Evolutionary conservation across 441 rosid species (phyloP).

Genomic region (Theobroma grandiflorum): DNA sequence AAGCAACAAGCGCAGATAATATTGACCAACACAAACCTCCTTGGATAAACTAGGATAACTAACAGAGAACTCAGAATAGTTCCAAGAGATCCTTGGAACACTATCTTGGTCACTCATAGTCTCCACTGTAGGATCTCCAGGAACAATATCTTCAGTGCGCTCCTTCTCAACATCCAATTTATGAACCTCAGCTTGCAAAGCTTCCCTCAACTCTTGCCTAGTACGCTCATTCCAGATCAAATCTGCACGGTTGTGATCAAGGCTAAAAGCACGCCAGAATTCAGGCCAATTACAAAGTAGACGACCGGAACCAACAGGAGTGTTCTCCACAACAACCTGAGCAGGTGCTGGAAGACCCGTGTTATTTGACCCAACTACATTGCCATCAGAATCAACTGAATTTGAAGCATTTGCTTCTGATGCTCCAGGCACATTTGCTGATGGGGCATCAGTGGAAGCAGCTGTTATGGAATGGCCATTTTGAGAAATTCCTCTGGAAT

Average conservation of each 20-base stretch:
- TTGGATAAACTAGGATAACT: slow-evolving; percentile 95
- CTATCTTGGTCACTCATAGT: slow-evolving; percentile 72
- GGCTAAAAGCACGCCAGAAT: slow-evolving; percentile 99
- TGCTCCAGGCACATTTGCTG: slow-evolving; percentile 49
- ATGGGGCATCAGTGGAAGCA: slow-evolving; percentile 51
- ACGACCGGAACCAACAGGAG: slow-evolving; percentile 98
- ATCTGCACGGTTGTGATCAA: slow-evolving; percentile 99
- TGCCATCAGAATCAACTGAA: slow-evolving; percentile 57
- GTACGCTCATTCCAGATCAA: slow-evolving; percentile 99
- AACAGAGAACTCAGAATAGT: slow-evolving; percentile 94
- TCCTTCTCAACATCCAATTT: slow-evolving; percentile 97
- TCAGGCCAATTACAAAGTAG: slow-evolving; percentile 96
- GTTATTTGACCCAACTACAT: slow-evolving; percentile 52
- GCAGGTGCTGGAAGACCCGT: slow-evolving; percentile 94
- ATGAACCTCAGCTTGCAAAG: slow-evolving; percentile 98
- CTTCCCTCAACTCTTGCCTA: slow-evolving; percentile 97
- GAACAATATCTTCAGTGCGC: slow-evolving; percentile 96
- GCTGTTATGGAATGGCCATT: slow-evolving; percentile 52
- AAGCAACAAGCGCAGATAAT: slow-evolving; percentile 96
- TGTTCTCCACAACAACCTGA: slow-evolving; percentile 95
- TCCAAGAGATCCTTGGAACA: slow-evolving; percentile 96
- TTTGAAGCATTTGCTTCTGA: slow-evolving; percentile 57
- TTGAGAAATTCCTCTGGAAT: slow-evolving; percentile 55
- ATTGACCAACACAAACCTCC: slow-evolving; percentile 99
- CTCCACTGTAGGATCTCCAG: slow-evolving; percentile 68